Base-by-base conservation (phyloP, 192 early-diverging fungal genomes). In the Linnemannia exigua region DNA sequence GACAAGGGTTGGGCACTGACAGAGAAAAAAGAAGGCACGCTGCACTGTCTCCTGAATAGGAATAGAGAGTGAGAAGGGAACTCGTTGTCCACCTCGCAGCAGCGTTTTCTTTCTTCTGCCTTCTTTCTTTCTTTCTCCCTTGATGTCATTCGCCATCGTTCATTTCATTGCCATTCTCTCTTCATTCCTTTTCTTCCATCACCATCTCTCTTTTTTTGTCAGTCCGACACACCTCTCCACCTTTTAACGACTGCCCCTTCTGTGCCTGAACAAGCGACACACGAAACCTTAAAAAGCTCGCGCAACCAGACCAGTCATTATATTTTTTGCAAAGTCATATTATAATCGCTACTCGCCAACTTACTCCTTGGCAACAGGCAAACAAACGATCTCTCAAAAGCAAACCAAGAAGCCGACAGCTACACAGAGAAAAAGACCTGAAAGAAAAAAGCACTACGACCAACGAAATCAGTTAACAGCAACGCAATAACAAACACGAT, bases 181-280 rank as follows among this genome's bases (percentile, higher is more conserved):
- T 54, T 54, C 52, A 25, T 54, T 25, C n/a, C 17, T 20, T 52
- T 52, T 0, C 17, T 2, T 52, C 52, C 22, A n/a, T 54, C 52
- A 54, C 28, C 54, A 28, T 31, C 41, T 9, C 41, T 44, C 41
- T 6, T 44, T 31, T 31, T 31, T 3, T 63, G 25, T 63, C 28
- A 63, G 15, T 33, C 41, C 9, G 41, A 63, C 28, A 25, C 6
- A 28, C 11, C 28, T 31, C 8, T 31, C 28, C 12, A 25, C 58
- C 28, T 31, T 54, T 63, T 5, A 63, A 63, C 28, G 58, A 63
- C 25, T n/a, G n/a, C n/a, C 28, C 8, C 48, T 25, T 25, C 58
- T 63, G 58, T 63, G 58, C 58, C 58, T 63, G 58, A 63, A 63
- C 58, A 25, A 12, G 58, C 25, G 28, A 63, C 58, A n/a, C 28